A percentile compares a stretch with the other conserved stretches of the same genome.
Evolutionary conservation across 2,329 filamentous ascomycete species (phyloP).

Genomic region (Trichoderma guizhouense): DNA sequence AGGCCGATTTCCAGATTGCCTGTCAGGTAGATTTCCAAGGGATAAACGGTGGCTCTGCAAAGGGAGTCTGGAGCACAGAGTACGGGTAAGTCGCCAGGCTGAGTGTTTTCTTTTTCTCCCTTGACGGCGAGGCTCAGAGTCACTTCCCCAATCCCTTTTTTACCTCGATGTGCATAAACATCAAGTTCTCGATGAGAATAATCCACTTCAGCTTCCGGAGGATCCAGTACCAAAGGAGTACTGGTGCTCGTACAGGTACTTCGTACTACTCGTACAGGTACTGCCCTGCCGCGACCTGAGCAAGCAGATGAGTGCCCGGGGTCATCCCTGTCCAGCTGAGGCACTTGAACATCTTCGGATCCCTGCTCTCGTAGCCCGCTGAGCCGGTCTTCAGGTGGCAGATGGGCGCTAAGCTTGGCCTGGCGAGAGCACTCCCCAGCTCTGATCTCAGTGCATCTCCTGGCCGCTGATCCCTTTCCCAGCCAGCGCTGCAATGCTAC

Average conservation of each 20-base stretch:
- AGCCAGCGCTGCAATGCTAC: constrained; percentile 9
- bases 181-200: neutral
- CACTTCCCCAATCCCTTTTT: neutral
- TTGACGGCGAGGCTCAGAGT: neutral
- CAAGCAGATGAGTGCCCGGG: neutral
- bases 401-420: constrained; percentile 13
- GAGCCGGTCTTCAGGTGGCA: constrained; percentile 17
- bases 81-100: neutral
- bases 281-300: neutral
- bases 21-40: neutral
- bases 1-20: neutral
- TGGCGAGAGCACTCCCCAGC: neutral
- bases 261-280: neutral
- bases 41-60: neutral
- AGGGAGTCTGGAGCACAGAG: neutral
- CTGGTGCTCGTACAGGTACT: neutral
- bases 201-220: neutral
- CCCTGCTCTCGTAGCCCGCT: constrained; percentile 1
- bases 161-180: neutral
- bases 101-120: neutral
- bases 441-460: constrained; percentile 15
- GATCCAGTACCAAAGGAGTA: neutral
- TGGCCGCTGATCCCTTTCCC: constrained; percentile 15
- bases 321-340: constrained; percentile 17
- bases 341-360: constrained; percentile 4